Base-by-base conservation (phyloP, 768 basidiomycete species). In the Podaxis sp. region DNA sequence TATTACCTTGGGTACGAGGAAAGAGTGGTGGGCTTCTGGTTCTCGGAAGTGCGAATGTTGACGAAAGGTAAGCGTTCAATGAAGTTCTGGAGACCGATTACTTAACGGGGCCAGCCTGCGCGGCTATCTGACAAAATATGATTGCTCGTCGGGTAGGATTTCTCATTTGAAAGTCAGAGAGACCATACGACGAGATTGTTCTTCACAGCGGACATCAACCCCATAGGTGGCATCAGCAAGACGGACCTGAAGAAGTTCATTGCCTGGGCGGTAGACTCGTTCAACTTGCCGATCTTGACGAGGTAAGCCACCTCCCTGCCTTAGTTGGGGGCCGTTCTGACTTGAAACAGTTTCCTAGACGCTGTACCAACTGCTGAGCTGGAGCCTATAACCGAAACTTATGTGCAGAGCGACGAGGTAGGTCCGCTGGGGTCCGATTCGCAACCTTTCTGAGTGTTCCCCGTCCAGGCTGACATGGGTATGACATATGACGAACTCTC, bases 401-500 rank as follows among this genome's bases (percentile, higher is more conserved):
- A 98, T 69, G 89, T 97, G 7, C 97, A 99, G 66, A 86, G 95
- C 0, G 97, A 99, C 67, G 97, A 99, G 81, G 95, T 89, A 59
- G 47, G 76, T 64, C 9, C 16, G 27, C 5, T 32, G 46, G 18
- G 38, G 23, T 25, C 16, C 47, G 55, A 35, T 44, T 52, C 27
- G 32, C 37, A 23, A 18, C 16, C 50, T 47, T 57, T 57, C 67
- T 28, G 55, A 40, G 5, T 48, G 52, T 65, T 50, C 51, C 50
- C 21, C 55, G 42, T n/a, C 9, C 38, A 93, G 93, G 93, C 84
- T 16, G 96, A 98, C 68, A 98, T 98, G 96, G 96, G 96, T 7
- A 98, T 98, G 97, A 97, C 96, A 0, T 98, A 98, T 69, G 91
- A 98, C 66, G 97, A 98, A 66, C 80, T 99, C 18, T 95, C 93